Evolutionary conservation across 148 eudicot species (phyloP), one percentile per base, ranked within the genome.

Genomic region (Rhododendron vialii): DNA sequence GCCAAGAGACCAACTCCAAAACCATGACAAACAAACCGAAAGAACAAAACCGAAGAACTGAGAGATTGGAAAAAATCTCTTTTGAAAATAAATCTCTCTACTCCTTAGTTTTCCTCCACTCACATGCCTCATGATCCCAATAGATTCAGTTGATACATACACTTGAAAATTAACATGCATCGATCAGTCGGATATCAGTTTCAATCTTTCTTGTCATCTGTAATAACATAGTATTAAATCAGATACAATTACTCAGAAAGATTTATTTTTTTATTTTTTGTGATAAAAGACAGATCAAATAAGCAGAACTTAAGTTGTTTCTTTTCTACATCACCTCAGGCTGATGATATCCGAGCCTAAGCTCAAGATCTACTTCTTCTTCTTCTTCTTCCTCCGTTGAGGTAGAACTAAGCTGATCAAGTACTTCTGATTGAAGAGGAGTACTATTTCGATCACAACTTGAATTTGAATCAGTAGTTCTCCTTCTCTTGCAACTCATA

Each of bases 281-380:
- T 57, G 78, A 61, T 18, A 57, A 48, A 51, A 74, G 24, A 47
- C 7, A 36, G 6, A 17, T 36, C 48, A 85, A 69, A 82, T 71
- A 84, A 51, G 35, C 30, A 81, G 13, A 35, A 26, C 10, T 43
- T 38, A 53, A 35, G 1, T 18, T 36, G 28, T 8, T 77, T 57
- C 53, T 61, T 30, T 67, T 86, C 80, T 80, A 90, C 90, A 74
- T 88, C 86, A 85, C 89, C 92, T 89, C 87, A 14, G 91, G 90
- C 77, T 88, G 90, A 87, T 89, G 87, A 24, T 48, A 18, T 57
- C 95, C 98, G 45, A 95, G 98, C 91, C 98, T 92, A 75, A 95
- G 91, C 93, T 95, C 98, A 80, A 95, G 95, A 92, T 95, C 98
- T 83, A 95, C 81, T 53, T 88, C 94, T 20, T 85, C 92, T 1